A percentile compares a stretch with the other conserved stretches of the same genome.
These are phyloP conservation scores for Trichosanthes truncata DNA, from an alignment of 306 rosid genomes.

Conservation along the genomic window DNA sequence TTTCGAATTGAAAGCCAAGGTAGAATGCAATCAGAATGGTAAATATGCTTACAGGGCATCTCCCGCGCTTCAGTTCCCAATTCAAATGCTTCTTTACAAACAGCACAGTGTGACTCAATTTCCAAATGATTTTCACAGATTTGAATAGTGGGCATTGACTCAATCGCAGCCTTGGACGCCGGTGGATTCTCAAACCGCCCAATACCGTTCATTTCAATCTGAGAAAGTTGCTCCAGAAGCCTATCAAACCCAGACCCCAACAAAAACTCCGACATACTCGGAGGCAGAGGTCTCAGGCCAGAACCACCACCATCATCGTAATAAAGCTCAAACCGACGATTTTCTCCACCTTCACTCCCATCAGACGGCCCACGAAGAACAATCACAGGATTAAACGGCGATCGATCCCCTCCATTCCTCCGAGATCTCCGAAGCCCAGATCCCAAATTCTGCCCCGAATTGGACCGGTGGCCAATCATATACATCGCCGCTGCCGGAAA, in stretches of 20 bases:
- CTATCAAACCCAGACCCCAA: slow-evolving; percentile 79
- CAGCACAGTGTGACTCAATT: slow-evolving; percentile 58
- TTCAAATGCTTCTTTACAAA: slow-evolving; percentile 64
- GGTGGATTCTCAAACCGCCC: slow-evolving; percentile 54
- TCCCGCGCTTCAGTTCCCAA: slow-evolving; percentile 41
- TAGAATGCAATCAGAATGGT: slow-evolving; percentile 64
- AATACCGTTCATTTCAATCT: slow-evolving; percentile 53
- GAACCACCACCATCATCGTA: slow-evolving; percentile 69
- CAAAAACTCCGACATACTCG: slow-evolving; percentile 71
- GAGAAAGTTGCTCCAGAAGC: slow-evolving; percentile 62
- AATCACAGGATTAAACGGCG: slow-evolving; percentile 65
- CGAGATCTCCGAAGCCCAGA: slow-evolving; percentile 33
- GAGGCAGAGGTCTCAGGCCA: slow-evolving; percentile 67
- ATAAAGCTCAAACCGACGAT: slow-evolving; percentile 57
- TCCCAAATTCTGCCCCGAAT: slow-evolving; percentile 24
- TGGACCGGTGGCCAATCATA: slow-evolving; percentile 44
- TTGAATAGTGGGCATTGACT: slow-evolving; percentile 57
- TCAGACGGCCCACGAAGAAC: slow-evolving; percentile 45
- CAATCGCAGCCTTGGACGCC: slow-evolving; percentile 67
- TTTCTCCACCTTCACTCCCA: slow-evolving; percentile 23
- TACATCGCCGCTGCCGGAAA: slow-evolving; percentile 46
- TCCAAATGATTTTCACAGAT: slow-evolving; percentile 29
- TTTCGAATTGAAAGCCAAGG: slow-evolving; percentile 79
- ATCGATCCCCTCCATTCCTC: slow-evolving; percentile 48
- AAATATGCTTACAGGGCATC: slow-evolving; percentile 82